Conservation (phyloP, 2,329 filamentous ascomycete species). For the Zymoseptoria pseudotritici region DNA sequence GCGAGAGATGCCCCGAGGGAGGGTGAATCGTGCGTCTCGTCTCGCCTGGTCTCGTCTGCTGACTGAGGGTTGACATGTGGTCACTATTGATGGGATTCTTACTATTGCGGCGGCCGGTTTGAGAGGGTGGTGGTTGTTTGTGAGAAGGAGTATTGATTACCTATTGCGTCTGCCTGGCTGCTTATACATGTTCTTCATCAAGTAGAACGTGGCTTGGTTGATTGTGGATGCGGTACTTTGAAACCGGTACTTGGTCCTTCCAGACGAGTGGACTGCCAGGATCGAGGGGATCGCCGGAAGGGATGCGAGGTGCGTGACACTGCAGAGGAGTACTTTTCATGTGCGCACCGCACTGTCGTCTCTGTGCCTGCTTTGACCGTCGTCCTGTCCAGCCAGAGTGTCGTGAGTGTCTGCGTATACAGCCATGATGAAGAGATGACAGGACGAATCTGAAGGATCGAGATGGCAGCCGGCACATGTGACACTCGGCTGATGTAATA, state of each 20-base stretch:
- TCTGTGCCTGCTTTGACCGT: neutral
- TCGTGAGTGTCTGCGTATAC: neutral
- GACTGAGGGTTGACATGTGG: neutral
- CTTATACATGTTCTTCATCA: neutral
- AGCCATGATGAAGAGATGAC: neutral
- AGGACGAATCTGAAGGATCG: neutral
- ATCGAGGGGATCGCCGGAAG: neutral
- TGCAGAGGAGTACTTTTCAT: neutral
- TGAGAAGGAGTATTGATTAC: neutral
- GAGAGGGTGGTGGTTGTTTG: neutral
- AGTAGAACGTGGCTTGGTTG: neutral
- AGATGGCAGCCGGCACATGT: neutral
- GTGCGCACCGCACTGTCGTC: neutral
- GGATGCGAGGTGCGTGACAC: neutral
- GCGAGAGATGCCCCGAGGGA: neutral
- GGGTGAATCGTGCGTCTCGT: neutral
- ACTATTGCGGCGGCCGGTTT: neutral
- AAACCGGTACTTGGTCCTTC: neutral
- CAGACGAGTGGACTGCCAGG: neutral
- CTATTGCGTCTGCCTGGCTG: neutral
- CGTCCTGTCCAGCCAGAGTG: neutral
- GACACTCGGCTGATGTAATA: neutral
- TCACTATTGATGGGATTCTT: neutral
- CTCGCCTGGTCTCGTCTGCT: neutral
- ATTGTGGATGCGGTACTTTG: neutral